Evolutionary conservation across 495 filamentous ascomycete species (phyloP), one percentile per base, ranked within the genome.

Genomic region (Choiromyces venosus): DNA sequence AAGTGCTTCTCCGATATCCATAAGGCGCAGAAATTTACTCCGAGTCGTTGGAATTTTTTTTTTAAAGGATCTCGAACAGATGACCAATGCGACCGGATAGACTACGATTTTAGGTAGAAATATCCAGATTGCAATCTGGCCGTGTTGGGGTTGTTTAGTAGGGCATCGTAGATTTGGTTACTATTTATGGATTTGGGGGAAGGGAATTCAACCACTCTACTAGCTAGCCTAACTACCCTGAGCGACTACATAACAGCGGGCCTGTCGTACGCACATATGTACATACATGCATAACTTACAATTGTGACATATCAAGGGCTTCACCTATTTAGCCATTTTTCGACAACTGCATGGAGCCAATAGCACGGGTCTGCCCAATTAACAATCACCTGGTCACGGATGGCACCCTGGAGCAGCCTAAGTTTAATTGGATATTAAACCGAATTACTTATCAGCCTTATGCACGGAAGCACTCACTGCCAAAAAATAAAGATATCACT

Each of bases 401-500:
- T 36, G 68, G 35, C 66, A 38, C 74, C 71, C 66, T 70, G 56
- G 39, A 66, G 39, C n/a, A 37, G 65, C 25, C 52, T 14, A 10
- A 12, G 44, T 38, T 39, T 39, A 66, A 71, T 42, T 56, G 39
- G 21, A 10, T 61, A 40, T 37, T 29, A 37, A 72, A 61, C 21
- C 38, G 74, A 69, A 46, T 67, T 68, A 52, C 65, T 65, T 74
- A 77, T 77, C 75, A 77, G 75, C 75, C 75, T 77, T 77, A 77
- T 77, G 74, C 72, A 67, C 74, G 76, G 64, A 66, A n/a, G 37
- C n/a, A 67, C 25, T 46, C 70, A 19, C 65, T 67, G 66, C 74
- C 76, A 70, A 72, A 69, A 77, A 77, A 77, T 77, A 77, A 77
- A 69, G 75, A 77, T 77, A 77, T 77, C 75, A 77, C 75, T 72